These are phyloP conservation scores for Stromatinia cepivora DNA, from an alignment of 2,329 filamentous ascomycete species.

Conservation along the genomic window DNA sequence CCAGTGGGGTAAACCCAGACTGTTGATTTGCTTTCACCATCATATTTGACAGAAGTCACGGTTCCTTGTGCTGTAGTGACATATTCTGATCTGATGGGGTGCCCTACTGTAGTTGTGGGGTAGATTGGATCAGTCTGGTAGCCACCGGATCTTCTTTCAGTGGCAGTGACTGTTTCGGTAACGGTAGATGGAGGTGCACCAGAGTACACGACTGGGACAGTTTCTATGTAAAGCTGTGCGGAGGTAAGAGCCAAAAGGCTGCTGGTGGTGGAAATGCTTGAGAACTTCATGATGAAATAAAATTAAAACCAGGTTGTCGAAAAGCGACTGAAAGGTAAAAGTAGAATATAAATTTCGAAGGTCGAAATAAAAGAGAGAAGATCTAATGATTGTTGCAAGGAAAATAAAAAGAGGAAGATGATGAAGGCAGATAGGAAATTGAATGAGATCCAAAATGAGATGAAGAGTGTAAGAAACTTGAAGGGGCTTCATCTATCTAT, in stretches of 20 bases:
- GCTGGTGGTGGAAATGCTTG: slow-evolving; percentile 26
- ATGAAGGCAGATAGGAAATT: slow-evolving; percentile 6
- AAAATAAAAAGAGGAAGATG: background rate
- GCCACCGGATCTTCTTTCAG: background rate
- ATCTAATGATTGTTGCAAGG: slow-evolving; percentile 7
- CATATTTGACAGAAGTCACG: slow-evolving; percentile 1
- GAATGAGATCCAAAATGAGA: slow-evolving; percentile 14
- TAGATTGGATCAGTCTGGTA: slow-evolving; percentile 1
- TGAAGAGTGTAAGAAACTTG: background rate
- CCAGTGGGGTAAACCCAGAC: slow-evolving; percentile 31
- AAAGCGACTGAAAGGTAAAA: background rate
- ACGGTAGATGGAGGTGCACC: background rate
- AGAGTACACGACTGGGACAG: background rate
- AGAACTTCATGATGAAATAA: slow-evolving; percentile 33
- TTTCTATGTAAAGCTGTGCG: slow-evolving; percentile 24
- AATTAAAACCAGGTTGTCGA: background rate
- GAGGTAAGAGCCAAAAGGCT: slow-evolving; percentile 27
- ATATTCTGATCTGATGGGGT: background rate
- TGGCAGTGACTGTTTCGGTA: slow-evolving; percentile 2
- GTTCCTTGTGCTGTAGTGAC: background rate
- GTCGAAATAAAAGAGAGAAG: background rate
- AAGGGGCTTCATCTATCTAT: slow-evolving; percentile 1
- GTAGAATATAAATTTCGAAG: background rate
- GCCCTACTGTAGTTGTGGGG: background rate
- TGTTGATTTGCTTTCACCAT: slow-evolving; percentile 19